Evolutionary conservation across 129 eudicot species (phyloP).

Genomic region (Erigeron canadensis): DNA sequence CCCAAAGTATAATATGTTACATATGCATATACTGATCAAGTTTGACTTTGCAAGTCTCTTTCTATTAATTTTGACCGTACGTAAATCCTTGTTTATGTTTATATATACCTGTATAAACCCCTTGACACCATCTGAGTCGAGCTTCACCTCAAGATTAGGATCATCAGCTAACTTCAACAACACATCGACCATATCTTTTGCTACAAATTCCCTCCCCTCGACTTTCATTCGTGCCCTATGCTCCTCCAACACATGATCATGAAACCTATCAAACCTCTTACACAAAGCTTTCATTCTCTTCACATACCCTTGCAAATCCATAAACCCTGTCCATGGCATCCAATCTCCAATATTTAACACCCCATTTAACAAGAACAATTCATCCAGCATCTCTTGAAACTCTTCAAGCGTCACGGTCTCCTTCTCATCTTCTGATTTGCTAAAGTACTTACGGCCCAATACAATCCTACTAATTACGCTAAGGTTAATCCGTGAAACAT

Average conservation of each 20-base stretch:
- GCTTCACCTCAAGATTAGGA: constrained; percentile 44
- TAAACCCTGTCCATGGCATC: constrained; percentile 46
- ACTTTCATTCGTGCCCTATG: constrained; percentile 38
- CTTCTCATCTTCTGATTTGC: constrained; percentile 22
- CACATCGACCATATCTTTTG: constrained; percentile 51
- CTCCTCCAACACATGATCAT: constrained; percentile 47
- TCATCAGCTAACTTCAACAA: constrained; percentile 42
- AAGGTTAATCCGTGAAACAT: constrained; percentile 24
- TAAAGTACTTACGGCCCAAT: constrained; percentile 37
- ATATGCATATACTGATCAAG: too few species aligned
- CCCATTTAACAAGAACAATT: constrained; percentile 42
- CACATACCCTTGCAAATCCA: constrained; percentile 54
- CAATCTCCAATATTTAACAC: constrained; percentile 50
- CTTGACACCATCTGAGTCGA: constrained; percentile 41
- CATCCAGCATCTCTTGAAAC: constrained; percentile 43
- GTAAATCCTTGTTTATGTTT: too few species aligned
- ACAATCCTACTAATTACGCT: constrained; percentile 40
- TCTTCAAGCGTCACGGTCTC: constrained; percentile 35
- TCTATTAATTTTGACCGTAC: too few species aligned
- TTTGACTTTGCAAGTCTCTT: too few species aligned
- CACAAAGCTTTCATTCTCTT: constrained; percentile 51
- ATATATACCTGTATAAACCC: constrained; percentile 41
- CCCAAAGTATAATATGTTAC: too few species aligned
- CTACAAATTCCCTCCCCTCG: constrained; percentile 24
- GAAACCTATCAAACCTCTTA: constrained; percentile 39